Conservation (phyloP, 2,329 filamentous ascomycete species). For the Penicillium sumatraense region DNA sequence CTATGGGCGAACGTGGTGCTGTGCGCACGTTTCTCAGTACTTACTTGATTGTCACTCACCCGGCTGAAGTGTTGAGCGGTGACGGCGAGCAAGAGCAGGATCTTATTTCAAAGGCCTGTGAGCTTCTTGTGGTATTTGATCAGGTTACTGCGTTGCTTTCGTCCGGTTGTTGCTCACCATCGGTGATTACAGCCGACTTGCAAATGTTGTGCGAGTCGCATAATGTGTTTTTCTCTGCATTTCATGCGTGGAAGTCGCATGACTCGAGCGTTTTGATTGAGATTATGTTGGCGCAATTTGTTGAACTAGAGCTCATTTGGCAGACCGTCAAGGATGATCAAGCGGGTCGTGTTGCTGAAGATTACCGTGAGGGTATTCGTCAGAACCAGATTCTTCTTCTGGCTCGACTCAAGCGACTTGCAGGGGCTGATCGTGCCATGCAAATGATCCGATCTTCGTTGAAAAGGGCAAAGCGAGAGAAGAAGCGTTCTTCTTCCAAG, state of each 20-base stretch:
- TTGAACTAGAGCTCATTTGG: conserved; percentile 69
- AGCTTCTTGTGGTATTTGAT: conserved; percentile 62
- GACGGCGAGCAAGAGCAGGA: conserved; percentile 67
- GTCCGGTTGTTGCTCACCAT: conserved; percentile 42
- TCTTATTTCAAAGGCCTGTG: conserved; percentile 63
- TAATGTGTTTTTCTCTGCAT: conserved; percentile 64
- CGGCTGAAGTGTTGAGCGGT: conserved; percentile 62
- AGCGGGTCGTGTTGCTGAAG: conserved; percentile 64
- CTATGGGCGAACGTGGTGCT: conserved; percentile 55
- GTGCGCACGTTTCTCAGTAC: conserved; percentile 66
- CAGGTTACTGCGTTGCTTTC: conserved; percentile 56
- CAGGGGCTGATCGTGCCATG: conserved; percentile 64
- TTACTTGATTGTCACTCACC: conserved; percentile 66
- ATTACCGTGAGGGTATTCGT: conserved; percentile 68
- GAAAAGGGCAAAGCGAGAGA: conserved; percentile 60
- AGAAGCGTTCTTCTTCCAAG: conserved; percentile 56
- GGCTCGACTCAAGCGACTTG: conserved; percentile 65
- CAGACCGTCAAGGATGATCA: conserved; percentile 68
- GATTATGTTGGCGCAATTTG: conserved; percentile 69
- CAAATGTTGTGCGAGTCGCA: conserved; percentile 60
- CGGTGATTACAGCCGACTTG: conserved; percentile 52
- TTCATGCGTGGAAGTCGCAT: conserved; percentile 68
- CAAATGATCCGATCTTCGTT: conserved; percentile 64
- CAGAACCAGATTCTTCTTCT: conserved; percentile 68
- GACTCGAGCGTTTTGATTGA: conserved; percentile 67